A percentile compares a stretch with the other conserved stretches of the same genome.
Conservation (phyloP, 805 yeast species). For the Zygosaccharomyces bisporus region DNA sequence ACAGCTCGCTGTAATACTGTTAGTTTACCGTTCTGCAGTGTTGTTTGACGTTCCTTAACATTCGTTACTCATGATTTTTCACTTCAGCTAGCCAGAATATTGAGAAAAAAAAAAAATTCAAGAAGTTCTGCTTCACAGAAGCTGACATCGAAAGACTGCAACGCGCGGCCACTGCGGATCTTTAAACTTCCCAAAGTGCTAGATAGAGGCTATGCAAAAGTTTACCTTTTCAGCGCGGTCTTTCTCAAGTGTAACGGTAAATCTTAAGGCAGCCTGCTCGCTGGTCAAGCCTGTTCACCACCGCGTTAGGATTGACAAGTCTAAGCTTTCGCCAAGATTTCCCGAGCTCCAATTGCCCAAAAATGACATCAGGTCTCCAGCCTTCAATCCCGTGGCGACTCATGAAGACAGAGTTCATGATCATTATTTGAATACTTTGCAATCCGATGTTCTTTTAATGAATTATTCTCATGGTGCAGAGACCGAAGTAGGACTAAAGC, state of each 20-base stretch:
- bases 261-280: slow-evolving; percentile 55
- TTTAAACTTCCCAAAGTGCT: neutral
- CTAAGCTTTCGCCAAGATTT: slow-evolving; percentile 69
- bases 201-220: slow-evolving; percentile 10
- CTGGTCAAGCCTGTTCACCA: slow-evolving; percentile 92
- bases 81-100: neutral
- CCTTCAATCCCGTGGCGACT: slow-evolving; percentile 69
- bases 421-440: slow-evolving; percentile 69
- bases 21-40: too few species aligned
- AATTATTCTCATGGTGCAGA: slow-evolving; percentile 66
- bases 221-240: slow-evolving; percentile 13
- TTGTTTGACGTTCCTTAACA: neutral
- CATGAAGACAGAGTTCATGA: slow-evolving; percentile 76
- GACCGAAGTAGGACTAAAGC: slow-evolving; percentile 57
- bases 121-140: neutral
- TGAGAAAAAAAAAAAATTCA: neutral
- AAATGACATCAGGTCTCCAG: slow-evolving; percentile 75
- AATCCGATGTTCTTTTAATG: slow-evolving; percentile 73
- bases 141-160: neutral
- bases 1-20: neutral
- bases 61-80: neutral
- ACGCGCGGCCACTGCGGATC: neutral
- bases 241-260: slow-evolving; percentile 35
- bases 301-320: slow-evolving; percentile 68
- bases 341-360: slow-evolving; percentile 62